Base-by-base conservation (phyloP, 2,329 filamentous ascomycete genomes). In the Hypocrella siamensis region DNA sequence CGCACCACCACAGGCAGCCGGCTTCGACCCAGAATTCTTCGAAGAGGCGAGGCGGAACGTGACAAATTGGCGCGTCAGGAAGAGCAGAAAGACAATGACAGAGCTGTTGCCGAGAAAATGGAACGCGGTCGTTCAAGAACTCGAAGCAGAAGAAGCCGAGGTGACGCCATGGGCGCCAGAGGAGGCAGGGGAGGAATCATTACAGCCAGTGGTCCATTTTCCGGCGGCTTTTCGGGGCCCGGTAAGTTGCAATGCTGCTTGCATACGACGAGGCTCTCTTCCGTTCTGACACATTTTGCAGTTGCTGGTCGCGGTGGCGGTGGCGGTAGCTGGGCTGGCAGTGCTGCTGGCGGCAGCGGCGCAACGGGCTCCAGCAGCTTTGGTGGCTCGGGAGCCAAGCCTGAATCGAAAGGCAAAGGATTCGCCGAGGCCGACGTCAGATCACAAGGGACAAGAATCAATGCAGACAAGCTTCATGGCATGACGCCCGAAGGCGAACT, bases 391-490 rank as follows among this genome's bases (percentile, higher is more conserved):
- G 42, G 37, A 35, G 43, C 42, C 4, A 35, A 40, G 25, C 38
- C 42, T 21, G 58, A 54, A 33, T 43, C 49, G 28, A 53, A 63
- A 32, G 48, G 46, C 26, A 58, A 52, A 33, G 57, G 52, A 26
- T 61, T 63, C 36, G 49, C 51, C 24, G 52, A 59, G 28, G 48
- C 46, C 14, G 45, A 47, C 12, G 40, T 42, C 14, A 40, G 41
- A 30, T 39, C 44, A 21, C 50, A 55, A 36, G 63, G 70, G 38
- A 42, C 57, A 21, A 53, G 69, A 47, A 65, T 73, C 45, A 70
- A 73, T 41, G 64, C 67, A 40, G 68, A 74, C 42, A 58, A 61
- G 34, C 63, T 74, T 30, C 65, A 65, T 41, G 44, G 48, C 30
- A 50, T 60, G 49, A 40, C 56, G 32, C 43, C 56, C 33, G 40